phyloP scores from a whole-genome alignment of 805 yeast species.

The Zygosaccharomyces siamensis region DNA sequence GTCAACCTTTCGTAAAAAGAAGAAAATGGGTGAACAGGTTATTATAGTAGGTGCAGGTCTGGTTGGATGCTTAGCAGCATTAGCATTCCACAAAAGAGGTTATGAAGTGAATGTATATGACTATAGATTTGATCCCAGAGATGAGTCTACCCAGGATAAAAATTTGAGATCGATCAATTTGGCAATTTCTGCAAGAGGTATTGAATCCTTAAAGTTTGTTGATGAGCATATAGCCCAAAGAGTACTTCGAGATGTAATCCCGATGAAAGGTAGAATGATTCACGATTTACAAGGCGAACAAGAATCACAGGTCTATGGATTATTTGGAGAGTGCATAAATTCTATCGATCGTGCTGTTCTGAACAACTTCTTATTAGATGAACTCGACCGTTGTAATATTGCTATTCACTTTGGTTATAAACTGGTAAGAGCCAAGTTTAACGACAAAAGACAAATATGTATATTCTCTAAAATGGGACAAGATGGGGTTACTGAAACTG shows the following conservation, averaged over 20 bases:
- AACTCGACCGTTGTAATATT: constrained; percentile 49
- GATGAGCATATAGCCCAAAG: constrained; percentile 53
- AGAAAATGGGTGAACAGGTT: constrained; percentile 30
- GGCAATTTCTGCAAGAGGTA: constrained; percentile 85
- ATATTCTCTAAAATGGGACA: constrained; percentile 17
- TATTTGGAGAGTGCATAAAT: constrained; percentile 77
- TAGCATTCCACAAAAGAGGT: constrained; percentile 73
- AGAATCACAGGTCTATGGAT: constrained; percentile 69
- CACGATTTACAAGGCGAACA: constrained; percentile 63
- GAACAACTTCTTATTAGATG: constrained; percentile 61
- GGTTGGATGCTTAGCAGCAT: constrained; percentile 79
- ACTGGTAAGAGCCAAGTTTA: constrained; percentile 41
- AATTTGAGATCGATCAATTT: constrained; percentile 70
- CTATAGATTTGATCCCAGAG: constrained; percentile 62
- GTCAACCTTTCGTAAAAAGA: not conserved
- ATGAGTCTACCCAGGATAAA: constrained; percentile 31
- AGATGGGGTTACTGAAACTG: constrained; percentile 17
- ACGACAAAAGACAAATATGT: constrained; percentile 21
- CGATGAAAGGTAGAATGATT: constrained; percentile 88
- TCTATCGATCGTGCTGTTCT: constrained; percentile 74
- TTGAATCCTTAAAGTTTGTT: constrained; percentile 59
- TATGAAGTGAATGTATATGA: constrained; percentile 70
- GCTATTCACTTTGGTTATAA: constrained; percentile 52
- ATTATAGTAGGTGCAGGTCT: constrained; percentile 86
- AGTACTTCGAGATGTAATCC: constrained; percentile 59